phyloP scores from a whole-genome alignment of 2,329 filamentous ascomycete genomes.

The Cryoendolithus antarcticus region DNA sequence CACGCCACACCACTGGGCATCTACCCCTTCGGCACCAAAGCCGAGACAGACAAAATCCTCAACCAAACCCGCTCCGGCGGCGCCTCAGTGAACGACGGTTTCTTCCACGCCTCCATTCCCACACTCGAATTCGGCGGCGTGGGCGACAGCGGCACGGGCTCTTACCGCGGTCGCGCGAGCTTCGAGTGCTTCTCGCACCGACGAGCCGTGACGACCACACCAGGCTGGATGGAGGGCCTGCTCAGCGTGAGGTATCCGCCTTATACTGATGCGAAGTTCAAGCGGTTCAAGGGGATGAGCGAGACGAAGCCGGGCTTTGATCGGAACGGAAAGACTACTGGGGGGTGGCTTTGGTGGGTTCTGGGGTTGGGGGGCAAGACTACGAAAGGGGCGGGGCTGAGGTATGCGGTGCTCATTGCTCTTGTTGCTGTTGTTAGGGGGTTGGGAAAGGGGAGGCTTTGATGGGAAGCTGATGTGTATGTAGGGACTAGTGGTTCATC shows the following conservation, averaged over 20 bases:
- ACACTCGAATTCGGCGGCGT: constrained; percentile 74
- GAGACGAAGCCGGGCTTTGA: constrained; percentile 48
- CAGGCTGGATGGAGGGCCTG: constrained; percentile 54
- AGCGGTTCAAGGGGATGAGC: constrained; percentile 38
- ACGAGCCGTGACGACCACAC: constrained; percentile 48
- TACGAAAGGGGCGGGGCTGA: constrained; percentile 12
- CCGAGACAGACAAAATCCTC: constrained; percentile 56
- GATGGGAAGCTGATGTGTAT: no score
- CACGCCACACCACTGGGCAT: constrained; percentile 74
- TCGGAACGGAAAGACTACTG: constrained; percentile 35
- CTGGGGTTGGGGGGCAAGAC: constrained; percentile 20
- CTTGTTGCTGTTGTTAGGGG: constrained; percentile 10
- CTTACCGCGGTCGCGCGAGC: constrained; percentile 64
- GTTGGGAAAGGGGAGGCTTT: constrained; percentile 1
- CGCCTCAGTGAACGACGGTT: constrained; percentile 43
- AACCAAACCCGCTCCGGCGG: constrained; percentile 37
- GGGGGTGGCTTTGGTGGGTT: constrained; percentile 19
- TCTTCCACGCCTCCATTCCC: constrained; percentile 57
- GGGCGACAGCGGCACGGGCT: constrained; percentile 61
- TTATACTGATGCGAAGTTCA: constrained; percentile 41
- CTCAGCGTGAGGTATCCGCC: constrained; percentile 56
- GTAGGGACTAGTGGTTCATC: no score
- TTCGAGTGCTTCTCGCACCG: constrained; percentile 58
- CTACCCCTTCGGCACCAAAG: constrained; percentile 72
- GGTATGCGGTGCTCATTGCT: constrained; percentile 18